Conservation (phyloP, 2,329 filamentous ascomycete genomes). For the Aspergillus terreus region DNA sequence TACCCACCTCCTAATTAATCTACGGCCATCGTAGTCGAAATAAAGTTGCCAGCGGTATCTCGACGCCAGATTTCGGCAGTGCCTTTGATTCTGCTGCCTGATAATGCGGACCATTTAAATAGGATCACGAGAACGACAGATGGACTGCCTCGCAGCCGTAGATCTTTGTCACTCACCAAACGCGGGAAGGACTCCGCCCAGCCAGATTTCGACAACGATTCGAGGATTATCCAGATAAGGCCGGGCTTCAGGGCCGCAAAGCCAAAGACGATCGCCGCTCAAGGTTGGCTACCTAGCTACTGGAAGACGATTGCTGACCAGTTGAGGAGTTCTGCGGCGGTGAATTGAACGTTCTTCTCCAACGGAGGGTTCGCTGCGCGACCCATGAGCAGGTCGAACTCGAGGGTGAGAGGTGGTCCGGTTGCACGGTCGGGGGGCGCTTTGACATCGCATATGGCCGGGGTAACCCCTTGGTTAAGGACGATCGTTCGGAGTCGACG, state of each 20-base stretch:
- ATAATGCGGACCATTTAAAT: not conserved
- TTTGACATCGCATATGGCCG: not conserved
- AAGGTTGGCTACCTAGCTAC: not conserved
- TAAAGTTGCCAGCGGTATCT: not conserved
- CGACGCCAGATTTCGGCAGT: constrained; percentile 1
- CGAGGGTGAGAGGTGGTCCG: not conserved
- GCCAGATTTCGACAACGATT: constrained; percentile 1
- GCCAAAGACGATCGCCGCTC: too few species aligned
- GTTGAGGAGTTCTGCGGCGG: not conserved
- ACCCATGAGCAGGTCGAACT: not conserved
- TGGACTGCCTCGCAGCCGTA: not conserved
- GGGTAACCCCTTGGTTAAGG: not conserved
- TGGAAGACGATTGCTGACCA: not conserved
- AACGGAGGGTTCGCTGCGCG: not conserved
- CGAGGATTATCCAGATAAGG: not conserved
- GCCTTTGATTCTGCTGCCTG: not conserved
- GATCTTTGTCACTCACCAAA: not conserved
- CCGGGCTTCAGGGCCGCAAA: too few species aligned
- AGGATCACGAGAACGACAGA: not conserved
- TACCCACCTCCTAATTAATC: too few species aligned
- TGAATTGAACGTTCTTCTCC: not conserved
- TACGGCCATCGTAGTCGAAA: not conserved
- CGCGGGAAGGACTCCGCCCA: constrained; percentile 1
- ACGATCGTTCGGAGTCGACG: not conserved
- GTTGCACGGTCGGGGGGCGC: not conserved